phyloP scores from a whole-genome alignment of 2,329 filamentous ascomycete genomes.

The Colletotrichum eleusines region DNA sequence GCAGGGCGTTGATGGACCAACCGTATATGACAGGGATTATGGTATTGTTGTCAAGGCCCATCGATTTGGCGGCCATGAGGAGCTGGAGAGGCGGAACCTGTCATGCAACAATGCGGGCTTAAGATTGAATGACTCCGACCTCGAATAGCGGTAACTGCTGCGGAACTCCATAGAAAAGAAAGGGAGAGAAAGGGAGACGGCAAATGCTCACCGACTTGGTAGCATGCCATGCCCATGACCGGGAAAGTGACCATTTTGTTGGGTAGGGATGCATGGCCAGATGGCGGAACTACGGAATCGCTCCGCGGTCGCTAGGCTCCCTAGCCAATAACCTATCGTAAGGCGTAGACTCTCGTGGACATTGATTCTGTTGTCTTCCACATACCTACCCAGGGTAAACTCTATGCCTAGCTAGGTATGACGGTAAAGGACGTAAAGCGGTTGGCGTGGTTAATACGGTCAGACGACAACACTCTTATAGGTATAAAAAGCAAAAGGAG shows the following conservation, averaged over 20 bases:
- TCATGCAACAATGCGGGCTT: constrained; percentile 28
- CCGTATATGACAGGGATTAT: not conserved
- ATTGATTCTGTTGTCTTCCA: constrained; percentile 4
- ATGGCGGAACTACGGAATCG: constrained; percentile 19
- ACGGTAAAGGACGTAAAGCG: not conserved
- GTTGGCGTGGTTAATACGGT: not conserved
- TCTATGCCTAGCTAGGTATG: constrained; percentile 11
- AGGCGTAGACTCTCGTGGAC: constrained; percentile 3
- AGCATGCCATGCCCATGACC: constrained; percentile 11
- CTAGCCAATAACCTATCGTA: constrained; percentile 14
- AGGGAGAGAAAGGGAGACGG: not conserved
- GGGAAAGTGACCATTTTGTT: constrained; percentile 11
- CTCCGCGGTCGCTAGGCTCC: not conserved
- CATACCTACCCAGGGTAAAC: not conserved
- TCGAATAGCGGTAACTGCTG: constrained; percentile 31
- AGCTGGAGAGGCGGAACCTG: constrained; percentile 14
- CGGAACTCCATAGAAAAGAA: not conserved
- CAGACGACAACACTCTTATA: constrained; percentile 22
- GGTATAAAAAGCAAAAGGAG: not conserved
- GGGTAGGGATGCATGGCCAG: constrained; percentile 37
- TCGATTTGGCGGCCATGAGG: constrained; percentile 27
- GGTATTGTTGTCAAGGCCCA: not conserved
- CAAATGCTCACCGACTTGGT: constrained; percentile 33
- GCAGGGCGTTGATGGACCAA: constrained; percentile 12
- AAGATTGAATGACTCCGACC: constrained; percentile 3